Evolutionary conservation across 2,329 filamentous ascomycete genomes (phyloP), one percentile per base, ranked within the genome.

Genomic region (Fusarium paranaense): DNA sequence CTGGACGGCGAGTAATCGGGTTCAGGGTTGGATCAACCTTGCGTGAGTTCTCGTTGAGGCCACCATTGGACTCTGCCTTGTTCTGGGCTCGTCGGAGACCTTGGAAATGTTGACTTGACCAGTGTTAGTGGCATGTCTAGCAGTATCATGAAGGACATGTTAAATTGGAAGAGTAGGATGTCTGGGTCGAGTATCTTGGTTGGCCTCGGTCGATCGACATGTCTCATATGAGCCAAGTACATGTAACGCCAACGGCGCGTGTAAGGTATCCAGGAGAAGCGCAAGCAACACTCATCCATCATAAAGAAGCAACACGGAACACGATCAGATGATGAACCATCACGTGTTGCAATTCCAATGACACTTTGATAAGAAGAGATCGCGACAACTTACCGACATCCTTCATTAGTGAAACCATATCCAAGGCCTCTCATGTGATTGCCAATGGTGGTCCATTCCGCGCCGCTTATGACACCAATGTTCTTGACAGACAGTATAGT

Each of bases 341-440:
- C 35, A 57, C 54, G 45, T 10, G 47, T 33, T 59, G 40, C 25
- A 38, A 64, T 25, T 52, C 62, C 30, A 47, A 27, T 30, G 42
- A 38, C 10, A 64, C 20, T 30, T 30, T 33, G 61, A 64, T 25
- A 62, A 62, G 73, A 56, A 50, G 47, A 45, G 61, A 58, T 13
- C 35, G 50, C 27, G 66, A 40, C 60, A 58, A 87, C 89, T 83
- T 83, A 91, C 89, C 89, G 88, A 75, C 89, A 91, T 75, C 89
- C 89, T 79, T 91, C 89, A 83, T 91, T 91, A 20, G 89, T 91
- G 80, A 91, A 91, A 81, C 88, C 88, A 76, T 91, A 91, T 64
- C 89, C 89, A 66, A 90, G 77, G 38, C 82, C 81, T 69, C 89
- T 85, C 89, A 91, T 91, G 71, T 89, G 85, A 80, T 89, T 89